phyloP scores from a whole-genome alignment of 306 rosid genomes.

The Geum urbanum region DNA sequence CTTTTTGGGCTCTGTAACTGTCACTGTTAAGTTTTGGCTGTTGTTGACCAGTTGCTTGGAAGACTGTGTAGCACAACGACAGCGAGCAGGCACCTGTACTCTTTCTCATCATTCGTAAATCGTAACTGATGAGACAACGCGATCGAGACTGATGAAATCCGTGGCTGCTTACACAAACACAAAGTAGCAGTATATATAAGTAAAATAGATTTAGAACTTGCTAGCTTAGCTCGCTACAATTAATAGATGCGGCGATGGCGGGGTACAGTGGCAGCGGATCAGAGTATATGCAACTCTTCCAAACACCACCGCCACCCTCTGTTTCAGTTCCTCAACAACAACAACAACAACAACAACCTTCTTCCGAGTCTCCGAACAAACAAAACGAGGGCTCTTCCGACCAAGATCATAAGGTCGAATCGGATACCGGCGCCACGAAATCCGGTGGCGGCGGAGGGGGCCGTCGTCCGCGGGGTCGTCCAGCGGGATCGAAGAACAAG shows the following conservation, averaged over 20 bases:
- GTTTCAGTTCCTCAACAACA: slow-evolving; percentile 9
- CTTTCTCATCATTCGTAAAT: background rate
- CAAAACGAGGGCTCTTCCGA: slow-evolving; percentile 10
- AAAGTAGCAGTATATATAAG: too few species aligned
- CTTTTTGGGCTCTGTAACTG: slow-evolving; percentile 8
- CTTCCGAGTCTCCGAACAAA: slow-evolving; percentile 12
- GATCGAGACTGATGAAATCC: background rate
- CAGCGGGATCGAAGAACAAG: slow-evolving; percentile 46
- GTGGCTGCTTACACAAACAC: background rate
- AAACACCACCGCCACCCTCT: slow-evolving; percentile 13
- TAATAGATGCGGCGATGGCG: slow-evolving; percentile 30
- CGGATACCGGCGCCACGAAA: slow-evolving; percentile 9
- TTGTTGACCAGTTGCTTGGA: slow-evolving; percentile 3
- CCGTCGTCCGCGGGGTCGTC: slow-evolving; percentile 47
- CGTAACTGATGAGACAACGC: slow-evolving; percentile 8
- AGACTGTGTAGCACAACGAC: background rate
- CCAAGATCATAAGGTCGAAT: slow-evolving; percentile 1
- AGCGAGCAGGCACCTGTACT: slow-evolving; percentile 3
- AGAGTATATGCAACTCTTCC: slow-evolving; percentile 21
- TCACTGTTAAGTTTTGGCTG: background rate
- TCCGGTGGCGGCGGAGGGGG: slow-evolving; percentile 2
- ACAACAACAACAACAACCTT: slow-evolving; percentile 8
- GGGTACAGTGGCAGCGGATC: slow-evolving; percentile 25
- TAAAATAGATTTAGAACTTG: too few species aligned
- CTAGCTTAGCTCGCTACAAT: too few species aligned